These are phyloP conservation scores for Entelexis paramagnoliae DNA, from an alignment of 1,139 yeast genomes.

Conservation along the genomic window DNA sequence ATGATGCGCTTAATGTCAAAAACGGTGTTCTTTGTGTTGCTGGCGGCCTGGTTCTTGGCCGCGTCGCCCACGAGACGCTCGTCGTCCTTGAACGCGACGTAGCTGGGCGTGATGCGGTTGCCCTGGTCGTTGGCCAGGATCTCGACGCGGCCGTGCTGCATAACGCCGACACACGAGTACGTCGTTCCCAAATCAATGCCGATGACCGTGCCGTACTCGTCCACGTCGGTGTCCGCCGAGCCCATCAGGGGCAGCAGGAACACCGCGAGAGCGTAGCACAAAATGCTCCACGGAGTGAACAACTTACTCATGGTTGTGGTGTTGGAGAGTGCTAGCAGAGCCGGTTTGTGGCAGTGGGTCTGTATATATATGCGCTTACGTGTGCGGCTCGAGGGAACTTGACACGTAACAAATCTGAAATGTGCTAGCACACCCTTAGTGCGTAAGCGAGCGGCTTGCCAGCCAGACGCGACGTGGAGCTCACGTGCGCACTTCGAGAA, in stretches of 20 bases:
- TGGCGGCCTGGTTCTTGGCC: constrained; percentile 85
- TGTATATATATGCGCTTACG: constrained; percentile 15
- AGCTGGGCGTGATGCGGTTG: constrained; percentile 87
- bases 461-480: background rate
- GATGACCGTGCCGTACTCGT: constrained; percentile 58
- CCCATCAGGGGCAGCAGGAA: constrained; percentile 23
- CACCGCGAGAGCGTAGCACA: constrained; percentile 23
- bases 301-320: constrained; percentile 15
- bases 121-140: constrained; percentile 93
- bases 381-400: constrained; percentile 9
- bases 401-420: constrained; percentile 16
- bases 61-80: constrained; percentile 92
- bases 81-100: constrained; percentile 73
- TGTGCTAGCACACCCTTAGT: background rate
- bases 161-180: constrained; percentile 89
- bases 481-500: constrained; percentile 4
- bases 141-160: constrained; percentile 86
- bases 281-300: constrained; percentile 22
- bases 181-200: constrained; percentile 86
- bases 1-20: constrained; percentile 82
- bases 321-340: constrained; percentile 1
- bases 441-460: constrained; percentile 1
- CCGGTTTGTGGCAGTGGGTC: constrained; percentile 4
- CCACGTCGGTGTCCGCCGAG: constrained; percentile 39
- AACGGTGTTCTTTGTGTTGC: constrained; percentile 67